Percentiles rank a stretch among this genome's conserved stretches.
These are phyloP conservation scores for Epithemia pelagica DNA, from an alignment of 108 stramenopile species.

Conservation along the genomic window DNA sequence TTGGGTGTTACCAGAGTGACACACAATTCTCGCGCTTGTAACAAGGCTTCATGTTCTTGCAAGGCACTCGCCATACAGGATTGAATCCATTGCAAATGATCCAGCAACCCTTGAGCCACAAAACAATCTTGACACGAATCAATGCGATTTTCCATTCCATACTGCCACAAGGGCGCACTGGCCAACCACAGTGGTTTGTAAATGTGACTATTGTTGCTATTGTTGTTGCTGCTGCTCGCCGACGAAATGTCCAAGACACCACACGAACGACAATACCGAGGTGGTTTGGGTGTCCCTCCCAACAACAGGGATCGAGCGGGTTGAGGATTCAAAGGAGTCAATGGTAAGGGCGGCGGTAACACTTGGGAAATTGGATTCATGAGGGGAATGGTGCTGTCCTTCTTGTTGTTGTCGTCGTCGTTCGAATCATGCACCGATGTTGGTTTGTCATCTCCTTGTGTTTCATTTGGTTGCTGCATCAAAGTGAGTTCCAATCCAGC, in stretches of 20 bases:
- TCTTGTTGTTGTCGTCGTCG: background rate
- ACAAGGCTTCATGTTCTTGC: slow-evolving; percentile 46
- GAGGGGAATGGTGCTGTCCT: background rate
- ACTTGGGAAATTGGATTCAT: background rate
- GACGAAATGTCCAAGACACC: slow-evolving; percentile 16
- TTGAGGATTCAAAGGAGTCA: background rate
- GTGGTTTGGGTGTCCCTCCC: slow-evolving; percentile 6
- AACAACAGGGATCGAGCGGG: slow-evolving; percentile 2
- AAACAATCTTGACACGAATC: slow-evolving; percentile 60
- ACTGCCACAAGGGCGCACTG: slow-evolving; percentile 58
- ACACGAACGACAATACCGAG: slow-evolving; percentile 33
- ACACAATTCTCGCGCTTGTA: slow-evolving; percentile 24
- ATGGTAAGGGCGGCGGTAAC: background rate
- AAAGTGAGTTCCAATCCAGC: slow-evolving; percentile 59
- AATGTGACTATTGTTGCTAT: background rate
- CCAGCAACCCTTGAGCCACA: slow-evolving; percentile 58
- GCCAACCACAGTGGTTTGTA: slow-evolving; percentile 20
- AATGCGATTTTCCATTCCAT: slow-evolving; percentile 59
- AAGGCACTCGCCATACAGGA: slow-evolving; percentile 47
- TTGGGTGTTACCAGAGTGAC: background rate
- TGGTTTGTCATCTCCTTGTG: too few species aligned
- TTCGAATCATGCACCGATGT: too few species aligned
- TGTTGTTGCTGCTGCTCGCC: too few species aligned
- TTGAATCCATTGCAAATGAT: slow-evolving; percentile 49
- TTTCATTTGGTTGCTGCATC: slow-evolving; percentile 18